phyloP scores from a whole-genome alignment of 2,329 filamentous ascomycete genomes.

The Aspergillus sergii region DNA sequence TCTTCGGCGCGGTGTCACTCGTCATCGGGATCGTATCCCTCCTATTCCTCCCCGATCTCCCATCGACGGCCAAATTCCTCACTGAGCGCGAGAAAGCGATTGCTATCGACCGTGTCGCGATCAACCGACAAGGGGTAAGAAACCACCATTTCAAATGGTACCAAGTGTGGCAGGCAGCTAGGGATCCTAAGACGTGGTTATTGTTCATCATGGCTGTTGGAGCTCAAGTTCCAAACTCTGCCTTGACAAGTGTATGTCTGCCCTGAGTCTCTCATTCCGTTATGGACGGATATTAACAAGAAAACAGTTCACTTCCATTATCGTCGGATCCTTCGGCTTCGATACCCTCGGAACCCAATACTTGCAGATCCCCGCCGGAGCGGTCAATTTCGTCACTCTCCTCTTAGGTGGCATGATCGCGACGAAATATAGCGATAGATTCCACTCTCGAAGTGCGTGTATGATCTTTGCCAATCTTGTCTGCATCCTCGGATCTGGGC shows the following conservation, averaged over 20 bases:
- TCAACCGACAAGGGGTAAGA: constrained; percentile 58
- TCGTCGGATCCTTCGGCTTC: constrained; percentile 52
- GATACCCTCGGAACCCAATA: constrained; percentile 57
- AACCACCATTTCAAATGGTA: constrained; percentile 53
- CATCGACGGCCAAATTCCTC: constrained; percentile 49
- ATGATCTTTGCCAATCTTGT: constrained; percentile 60
- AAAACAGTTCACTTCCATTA: constrained; percentile 49
- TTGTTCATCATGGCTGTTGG: constrained; percentile 57
- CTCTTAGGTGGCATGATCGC: constrained; percentile 56
- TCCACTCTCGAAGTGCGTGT: constrained; percentile 55
- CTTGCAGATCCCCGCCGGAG: constrained; percentile 63
- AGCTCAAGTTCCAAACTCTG: constrained; percentile 60
- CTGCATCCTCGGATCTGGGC: constrained; percentile 56
- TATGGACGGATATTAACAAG: not conserved
- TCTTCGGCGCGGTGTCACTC: constrained; percentile 49
- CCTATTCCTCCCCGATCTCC: constrained; percentile 47
- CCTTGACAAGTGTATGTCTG: constrained; percentile 49
- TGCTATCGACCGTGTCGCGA: constrained; percentile 55
- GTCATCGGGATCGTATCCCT: constrained; percentile 41
- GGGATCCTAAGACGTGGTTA: constrained; percentile 63
- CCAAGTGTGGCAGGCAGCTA: constrained; percentile 51
- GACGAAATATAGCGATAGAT: constrained; percentile 48
- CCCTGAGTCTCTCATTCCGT: not conserved
- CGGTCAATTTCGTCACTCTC: constrained; percentile 58
- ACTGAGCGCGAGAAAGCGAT: constrained; percentile 46